Percentiles rank a stretch among this genome's conserved stretches.
These are phyloP conservation scores for Castanea sativa DNA, from an alignment of 306 rosid genomes.

Conservation along the genomic window DNA sequence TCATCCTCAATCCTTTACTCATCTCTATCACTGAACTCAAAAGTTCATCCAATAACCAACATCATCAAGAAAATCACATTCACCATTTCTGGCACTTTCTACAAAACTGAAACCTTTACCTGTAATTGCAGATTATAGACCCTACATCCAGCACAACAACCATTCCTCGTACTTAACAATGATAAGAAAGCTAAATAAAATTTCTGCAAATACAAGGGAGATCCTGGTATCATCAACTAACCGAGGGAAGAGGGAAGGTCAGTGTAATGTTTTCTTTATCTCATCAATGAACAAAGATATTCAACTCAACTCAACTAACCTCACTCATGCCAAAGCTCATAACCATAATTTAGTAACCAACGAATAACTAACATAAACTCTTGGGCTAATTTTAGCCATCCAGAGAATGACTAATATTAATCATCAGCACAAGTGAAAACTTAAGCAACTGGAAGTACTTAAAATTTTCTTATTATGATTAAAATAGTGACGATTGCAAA, in stretches of 20 bases:
- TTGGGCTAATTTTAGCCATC: too few species aligned
- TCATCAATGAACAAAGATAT: not conserved
- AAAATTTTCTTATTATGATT: not conserved
- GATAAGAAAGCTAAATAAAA: not conserved
- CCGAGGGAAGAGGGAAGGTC: not conserved
- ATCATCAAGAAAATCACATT: not conserved
- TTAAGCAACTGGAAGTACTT: not conserved
- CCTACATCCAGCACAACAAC: not conserved
- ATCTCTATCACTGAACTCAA: not conserved
- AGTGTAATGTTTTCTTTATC: not conserved
- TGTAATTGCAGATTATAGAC: not conserved
- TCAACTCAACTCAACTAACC: too few species aligned
- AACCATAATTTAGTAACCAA: not conserved
- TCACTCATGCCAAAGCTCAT: too few species aligned
- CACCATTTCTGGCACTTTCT: not conserved
- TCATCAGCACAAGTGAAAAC: not conserved
- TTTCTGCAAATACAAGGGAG: not conserved
- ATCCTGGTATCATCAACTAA: not conserved
- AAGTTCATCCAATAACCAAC: not conserved
- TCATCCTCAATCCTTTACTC: not conserved
- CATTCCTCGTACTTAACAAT: not conserved
- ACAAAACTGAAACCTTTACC: not conserved
- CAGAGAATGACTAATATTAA: not conserved
- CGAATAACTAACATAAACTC: not conserved
- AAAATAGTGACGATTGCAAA: constrained; percentile 18